Evolutionary conservation across 305 asterid species (phyloP), one percentile per base, ranked within the genome.

Genomic region (Fraxinus floribunda): DNA sequence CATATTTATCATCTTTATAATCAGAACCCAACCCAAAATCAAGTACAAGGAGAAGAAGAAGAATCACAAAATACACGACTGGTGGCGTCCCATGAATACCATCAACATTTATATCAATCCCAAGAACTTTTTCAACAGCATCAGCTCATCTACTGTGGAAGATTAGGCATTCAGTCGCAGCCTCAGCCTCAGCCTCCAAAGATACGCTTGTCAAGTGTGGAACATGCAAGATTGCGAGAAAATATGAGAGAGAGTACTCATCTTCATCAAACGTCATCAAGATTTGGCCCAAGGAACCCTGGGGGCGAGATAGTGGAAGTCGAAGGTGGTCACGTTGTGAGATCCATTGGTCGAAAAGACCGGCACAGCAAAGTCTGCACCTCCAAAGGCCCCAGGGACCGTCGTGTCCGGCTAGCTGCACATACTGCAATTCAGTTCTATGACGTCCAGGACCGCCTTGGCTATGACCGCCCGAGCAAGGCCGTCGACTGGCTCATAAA

Each of bases 401-500:
- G 99, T 55, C 92, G 98, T 29, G 98, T 95, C 34, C 92, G 99
- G 78, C 95, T 95, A 13, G 94, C 99, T 29, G 98, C 99, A 4
- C 95, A 94, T 83, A 95, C 99, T 8, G 99, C 99, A 9, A 96
- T 96, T 70, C 98, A 96, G 22, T 96, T 96, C 84, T 96, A 96
- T 81, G 99, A 95, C 75, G 98, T 95, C 0, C 99, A 95, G 44
- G 99, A 95, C 83, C 91, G 99, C 30, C 90, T 95, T n/a, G 99
- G 99, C 57, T 95, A 93, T 79, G 99, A 95, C 90, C 91, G 99
- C 20, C 98, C 99, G 1, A 95, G 99, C 85, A 95, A 94, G 80
- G 99, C 99, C 0, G 98, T 95, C 0, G 99, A 95, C 85, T 95
- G 99, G 99, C 91, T 95, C 57, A 94, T 95, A 60, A 92, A 92